Evolutionary conservation across 129 eudicot species (phyloP).

Genomic region (Flaveria sonorensis): DNA sequence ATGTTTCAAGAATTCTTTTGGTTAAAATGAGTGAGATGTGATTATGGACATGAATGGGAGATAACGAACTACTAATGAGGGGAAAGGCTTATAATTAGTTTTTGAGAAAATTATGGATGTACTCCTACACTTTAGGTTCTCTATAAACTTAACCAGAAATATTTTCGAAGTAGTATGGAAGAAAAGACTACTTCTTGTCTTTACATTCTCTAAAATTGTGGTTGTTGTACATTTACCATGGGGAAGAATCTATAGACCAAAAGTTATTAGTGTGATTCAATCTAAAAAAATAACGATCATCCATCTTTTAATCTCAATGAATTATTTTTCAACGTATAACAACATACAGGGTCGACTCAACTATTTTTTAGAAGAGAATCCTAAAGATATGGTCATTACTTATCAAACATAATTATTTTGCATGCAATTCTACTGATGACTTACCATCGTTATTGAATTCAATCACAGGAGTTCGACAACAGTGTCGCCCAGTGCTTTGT

Average conservation of each 20-base stretch:
- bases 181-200: conserved; percentile 22
- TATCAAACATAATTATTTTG: too few species aligned
- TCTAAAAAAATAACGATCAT: neutral
- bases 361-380: too few species aligned
- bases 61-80: conserved; percentile 22
- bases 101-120: conserved; percentile 32
- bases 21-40: conserved; percentile 24
- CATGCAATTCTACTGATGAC: too few species aligned
- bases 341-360: too few species aligned
- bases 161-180: neutral
- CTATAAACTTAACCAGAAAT: too few species aligned
- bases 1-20: conserved; percentile 12
- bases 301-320: neutral
- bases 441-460: too few species aligned
- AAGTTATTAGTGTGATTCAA: neutral
- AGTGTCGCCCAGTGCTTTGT: too few species aligned
- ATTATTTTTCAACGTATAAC: too few species aligned
- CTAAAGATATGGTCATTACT: too few species aligned
- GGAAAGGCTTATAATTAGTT: conserved; percentile 32
- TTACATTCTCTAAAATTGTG: conserved; percentile 12
- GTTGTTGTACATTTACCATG: neutral
- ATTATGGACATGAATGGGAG: conserved; percentile 33
- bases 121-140: conserved; percentile 32
- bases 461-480: too few species aligned
- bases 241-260: neutral